These are phyloP conservation scores for Tricholoma matsutake DNA, from an alignment of 768 basidiomycete species.

Conservation along the genomic window DNA sequence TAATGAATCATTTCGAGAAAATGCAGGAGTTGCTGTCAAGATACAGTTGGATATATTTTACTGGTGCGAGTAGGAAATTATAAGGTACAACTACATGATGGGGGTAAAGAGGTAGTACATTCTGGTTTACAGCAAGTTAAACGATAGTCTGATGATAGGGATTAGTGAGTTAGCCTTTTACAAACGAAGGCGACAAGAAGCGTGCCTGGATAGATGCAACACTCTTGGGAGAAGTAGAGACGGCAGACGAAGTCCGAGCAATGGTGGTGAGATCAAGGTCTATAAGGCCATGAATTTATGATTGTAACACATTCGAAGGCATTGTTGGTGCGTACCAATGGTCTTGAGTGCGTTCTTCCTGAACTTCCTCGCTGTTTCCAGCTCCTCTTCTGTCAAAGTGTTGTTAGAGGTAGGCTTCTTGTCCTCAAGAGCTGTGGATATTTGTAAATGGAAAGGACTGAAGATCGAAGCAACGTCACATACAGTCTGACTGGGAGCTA, in stretches of 20 bases:
- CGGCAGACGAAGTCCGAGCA: conserved; percentile 78
- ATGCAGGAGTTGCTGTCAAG: background rate
- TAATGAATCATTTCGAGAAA: background rate
- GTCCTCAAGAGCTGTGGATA: conserved; percentile 22
- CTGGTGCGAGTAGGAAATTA: background rate
- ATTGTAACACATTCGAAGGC: background rate
- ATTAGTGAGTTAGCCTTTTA: background rate
- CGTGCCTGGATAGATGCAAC: background rate
- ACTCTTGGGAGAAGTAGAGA: conserved; percentile 47
- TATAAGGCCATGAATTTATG: conserved; percentile 12
- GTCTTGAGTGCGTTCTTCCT: conserved; percentile 72
- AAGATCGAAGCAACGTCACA: conserved; percentile 1
- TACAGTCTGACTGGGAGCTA: conserved; percentile 18
- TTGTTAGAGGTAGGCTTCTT: conserved; percentile 30
- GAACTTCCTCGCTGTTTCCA: conserved; percentile 59
- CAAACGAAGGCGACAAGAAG: background rate
- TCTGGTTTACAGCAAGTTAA: background rate
- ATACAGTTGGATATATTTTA: background rate
- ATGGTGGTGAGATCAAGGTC: conserved; percentile 70
- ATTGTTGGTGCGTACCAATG: conserved; percentile 36
- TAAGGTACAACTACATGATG: conserved; percentile 5
- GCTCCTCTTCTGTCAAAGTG: conserved; percentile 60
- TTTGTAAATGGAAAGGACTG: background rate
- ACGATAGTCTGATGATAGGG: background rate
- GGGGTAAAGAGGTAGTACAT: background rate